phyloP scores from a whole-genome alignment of 768 basidiomycete genomes.

The Mycena vitilis region DNA sequence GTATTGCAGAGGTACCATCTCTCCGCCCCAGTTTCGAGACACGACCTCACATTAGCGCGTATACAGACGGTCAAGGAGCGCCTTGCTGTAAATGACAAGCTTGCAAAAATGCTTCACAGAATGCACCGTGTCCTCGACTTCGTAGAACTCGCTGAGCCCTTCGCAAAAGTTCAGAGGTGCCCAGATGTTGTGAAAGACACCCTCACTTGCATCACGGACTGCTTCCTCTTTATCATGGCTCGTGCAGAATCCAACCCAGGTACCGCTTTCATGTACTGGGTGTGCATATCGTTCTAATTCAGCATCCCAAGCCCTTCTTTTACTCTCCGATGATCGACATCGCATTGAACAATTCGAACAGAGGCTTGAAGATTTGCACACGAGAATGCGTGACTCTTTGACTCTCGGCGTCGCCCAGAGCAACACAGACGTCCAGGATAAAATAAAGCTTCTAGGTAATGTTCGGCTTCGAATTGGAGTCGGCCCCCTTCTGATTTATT shows the following conservation, averaged over 20 bases:
- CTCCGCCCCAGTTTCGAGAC: too few species aligned
- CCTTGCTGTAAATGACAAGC: not conserved
- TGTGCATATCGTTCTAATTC: not conserved
- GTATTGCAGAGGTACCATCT: not conserved
- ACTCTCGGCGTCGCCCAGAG: not conserved
- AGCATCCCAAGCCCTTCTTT: not conserved
- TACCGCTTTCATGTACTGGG: not conserved
- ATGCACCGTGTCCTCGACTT: slow-evolving; percentile 5
- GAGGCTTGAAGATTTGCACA: not conserved
- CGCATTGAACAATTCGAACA: not conserved
- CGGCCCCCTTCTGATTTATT: not conserved
- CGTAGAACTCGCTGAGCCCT: slow-evolving; percentile 1
- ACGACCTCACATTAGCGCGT: too few species aligned
- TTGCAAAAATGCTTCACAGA: not conserved
- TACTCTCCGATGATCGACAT: slow-evolving; percentile 6
- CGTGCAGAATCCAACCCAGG: not conserved
- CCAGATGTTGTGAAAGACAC: slow-evolving; percentile 3
- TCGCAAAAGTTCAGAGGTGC: not conserved
- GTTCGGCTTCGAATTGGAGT: not conserved
- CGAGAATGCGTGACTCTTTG: not conserved
- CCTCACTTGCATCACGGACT: not conserved
- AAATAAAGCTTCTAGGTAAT: not conserved
- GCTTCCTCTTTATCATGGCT: slow-evolving; percentile 1
- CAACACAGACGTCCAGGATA: not conserved
- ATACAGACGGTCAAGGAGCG: not conserved